These are phyloP conservation scores for Corylus avellana DNA, from an alignment of 306 rosid species.

Conservation along the genomic window DNA sequence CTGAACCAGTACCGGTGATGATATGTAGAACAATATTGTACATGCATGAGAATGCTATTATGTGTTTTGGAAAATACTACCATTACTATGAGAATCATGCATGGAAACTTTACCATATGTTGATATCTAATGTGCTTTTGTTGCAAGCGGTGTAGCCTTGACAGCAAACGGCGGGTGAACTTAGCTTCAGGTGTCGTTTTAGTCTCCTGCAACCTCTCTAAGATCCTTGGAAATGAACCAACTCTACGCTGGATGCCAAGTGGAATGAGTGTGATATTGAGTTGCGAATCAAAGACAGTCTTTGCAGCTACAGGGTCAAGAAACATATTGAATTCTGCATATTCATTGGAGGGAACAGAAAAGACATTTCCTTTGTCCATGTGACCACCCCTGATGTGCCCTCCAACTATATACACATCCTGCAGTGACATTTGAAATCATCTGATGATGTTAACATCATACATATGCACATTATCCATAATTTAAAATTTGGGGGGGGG, in stretches of 20 bases:
- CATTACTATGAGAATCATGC: background rate
- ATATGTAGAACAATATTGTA: too few relatives aligned
- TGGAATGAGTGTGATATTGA: slow-evolving; percentile 73
- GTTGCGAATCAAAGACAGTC: slow-evolving; percentile 53
- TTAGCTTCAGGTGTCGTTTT: slow-evolving; percentile 61
- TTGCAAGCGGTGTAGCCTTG: slow-evolving; percentile 54
- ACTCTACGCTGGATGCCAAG: slow-evolving; percentile 57
- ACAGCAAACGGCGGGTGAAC: slow-evolving; percentile 46
- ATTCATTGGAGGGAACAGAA: slow-evolving; percentile 62
- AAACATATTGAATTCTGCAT: slow-evolving; percentile 89
- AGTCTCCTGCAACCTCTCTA: slow-evolving; percentile 25
- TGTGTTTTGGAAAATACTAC: background rate
- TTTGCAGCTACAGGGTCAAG: slow-evolving; percentile 87
- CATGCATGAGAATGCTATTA: background rate
- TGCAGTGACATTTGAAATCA: slow-evolving; percentile 33
- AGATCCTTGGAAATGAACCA: slow-evolving; percentile 45
- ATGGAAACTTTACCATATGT: slow-evolving; percentile 62
- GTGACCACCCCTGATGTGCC: slow-evolving; percentile 50
- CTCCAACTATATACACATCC: slow-evolving; percentile 83
- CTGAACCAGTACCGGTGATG: too few relatives aligned
- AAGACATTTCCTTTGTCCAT: slow-evolving; percentile 74
- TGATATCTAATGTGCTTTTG: slow-evolving; percentile 53
- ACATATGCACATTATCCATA: slow-evolving; percentile 8
- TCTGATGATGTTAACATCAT: slow-evolving; percentile 5
- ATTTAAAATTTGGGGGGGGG: background rate